Conservation (phyloP, 306 rosid genomes). For the Clitoria ternatea region DNA sequence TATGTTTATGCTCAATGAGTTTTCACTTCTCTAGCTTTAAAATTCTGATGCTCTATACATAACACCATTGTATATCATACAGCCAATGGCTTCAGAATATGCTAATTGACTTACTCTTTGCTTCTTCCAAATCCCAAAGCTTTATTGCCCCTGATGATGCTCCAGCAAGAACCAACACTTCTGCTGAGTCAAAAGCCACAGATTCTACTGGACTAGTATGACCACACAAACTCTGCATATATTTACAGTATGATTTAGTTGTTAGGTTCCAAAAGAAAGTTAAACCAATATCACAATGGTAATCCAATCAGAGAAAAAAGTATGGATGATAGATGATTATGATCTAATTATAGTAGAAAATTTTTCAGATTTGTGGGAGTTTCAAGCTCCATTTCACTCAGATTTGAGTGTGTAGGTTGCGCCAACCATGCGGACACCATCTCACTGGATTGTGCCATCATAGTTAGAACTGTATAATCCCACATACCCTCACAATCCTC, state of each 20-base stretch:
- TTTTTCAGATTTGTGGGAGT: background rate
- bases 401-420: background rate
- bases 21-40: background rate
- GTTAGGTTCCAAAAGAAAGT: conserved; percentile 13
- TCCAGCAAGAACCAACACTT: conserved; percentile 75
- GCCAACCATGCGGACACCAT: background rate
- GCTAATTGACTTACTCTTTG: conserved; percentile 63
- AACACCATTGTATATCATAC: background rate
- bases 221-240: conserved; percentile 57
- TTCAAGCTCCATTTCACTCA: background rate
- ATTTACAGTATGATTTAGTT: background rate
- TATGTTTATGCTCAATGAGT: background rate
- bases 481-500: background rate
- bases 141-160: conserved; percentile 63
- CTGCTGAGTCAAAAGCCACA: conserved; percentile 62
- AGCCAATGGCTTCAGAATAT: background rate
- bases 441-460: background rate
- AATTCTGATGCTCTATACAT: background rate
- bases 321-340: background rate
- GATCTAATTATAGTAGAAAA: background rate
- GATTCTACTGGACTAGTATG: conserved; percentile 71
- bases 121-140: conserved; percentile 79
- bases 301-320: conserved; percentile 1
- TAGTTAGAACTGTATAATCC: background rate
- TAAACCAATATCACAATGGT: background rate